Evolutionary conservation across 1,284 basidiomycete species (phyloP).

Genomic region (Ganoderma lucidum): DNA sequence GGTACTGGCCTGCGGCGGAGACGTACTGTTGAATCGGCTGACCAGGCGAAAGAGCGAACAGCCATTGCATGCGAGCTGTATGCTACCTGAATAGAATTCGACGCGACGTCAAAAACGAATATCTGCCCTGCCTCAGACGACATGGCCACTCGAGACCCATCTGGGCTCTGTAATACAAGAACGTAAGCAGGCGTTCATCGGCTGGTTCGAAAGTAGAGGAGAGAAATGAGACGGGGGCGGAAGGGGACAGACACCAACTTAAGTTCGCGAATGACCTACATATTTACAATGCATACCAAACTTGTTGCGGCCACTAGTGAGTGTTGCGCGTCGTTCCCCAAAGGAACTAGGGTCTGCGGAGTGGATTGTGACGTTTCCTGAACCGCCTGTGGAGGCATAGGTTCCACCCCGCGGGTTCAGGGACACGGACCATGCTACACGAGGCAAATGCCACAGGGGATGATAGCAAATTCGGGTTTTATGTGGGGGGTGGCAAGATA

Average conservation of each 20-base stretch:
- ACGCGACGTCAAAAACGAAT: conserved; percentile 80
- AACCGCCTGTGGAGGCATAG: conserved; percentile 82
- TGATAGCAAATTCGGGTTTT: neutral
- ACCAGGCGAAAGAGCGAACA: conserved; percentile 86
- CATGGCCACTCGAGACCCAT: conserved; percentile 81
- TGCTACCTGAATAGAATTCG: conserved; percentile 66
- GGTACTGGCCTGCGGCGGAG: neutral
- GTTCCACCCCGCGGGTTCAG: conserved; percentile 75
- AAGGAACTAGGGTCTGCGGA: conserved; percentile 68
- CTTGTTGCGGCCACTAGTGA: conserved; percentile 78
- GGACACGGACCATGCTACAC: conserved; percentile 84
- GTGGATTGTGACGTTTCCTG: conserved; percentile 76
- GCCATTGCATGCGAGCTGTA: conserved; percentile 89
- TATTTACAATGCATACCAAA: conserved; percentile 84
- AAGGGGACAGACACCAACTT: conserved; percentile 16
- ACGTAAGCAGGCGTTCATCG: conserved; percentile 27
- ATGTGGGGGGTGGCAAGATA: neutral
- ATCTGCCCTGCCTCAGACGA: conserved; percentile 85
- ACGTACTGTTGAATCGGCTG: conserved; percentile 72
- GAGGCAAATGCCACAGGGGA: conserved; percentile 37
- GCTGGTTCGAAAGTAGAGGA: conserved; percentile 10
- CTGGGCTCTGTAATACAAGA: conserved; percentile 70
- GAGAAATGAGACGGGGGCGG: neutral
- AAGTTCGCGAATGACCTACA: conserved; percentile 56
- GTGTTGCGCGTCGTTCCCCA: conserved; percentile 60